Conservation (phyloP, 164 flowering plant species). For the Magnolia changhungtana region DNA sequence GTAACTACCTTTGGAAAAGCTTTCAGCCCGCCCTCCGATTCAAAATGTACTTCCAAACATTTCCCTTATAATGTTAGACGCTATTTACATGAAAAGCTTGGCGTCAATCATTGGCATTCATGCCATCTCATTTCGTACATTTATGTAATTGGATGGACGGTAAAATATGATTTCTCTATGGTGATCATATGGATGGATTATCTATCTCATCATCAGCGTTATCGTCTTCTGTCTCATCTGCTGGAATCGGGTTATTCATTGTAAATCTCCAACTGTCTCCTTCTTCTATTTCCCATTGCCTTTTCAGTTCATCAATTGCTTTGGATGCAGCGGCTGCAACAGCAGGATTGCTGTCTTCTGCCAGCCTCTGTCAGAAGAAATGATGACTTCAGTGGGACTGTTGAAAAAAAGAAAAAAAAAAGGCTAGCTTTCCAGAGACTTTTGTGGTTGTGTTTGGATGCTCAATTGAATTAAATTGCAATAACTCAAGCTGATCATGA, state of each 20-base stretch:
- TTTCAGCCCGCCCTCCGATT: too few species aligned
- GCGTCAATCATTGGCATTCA: not conserved
- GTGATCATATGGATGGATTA: not conserved
- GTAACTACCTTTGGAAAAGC: too few species aligned
- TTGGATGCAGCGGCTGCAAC: conserved; percentile 83
- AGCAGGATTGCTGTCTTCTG: conserved; percentile 86
- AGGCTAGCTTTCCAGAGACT: not conserved
- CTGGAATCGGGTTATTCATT: conserved; percentile 39
- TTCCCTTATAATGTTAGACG: too few species aligned
- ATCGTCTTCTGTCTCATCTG: conserved; percentile 16
- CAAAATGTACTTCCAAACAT: too few species aligned
- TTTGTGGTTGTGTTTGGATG: not conserved
- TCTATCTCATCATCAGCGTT: conserved; percentile 15
- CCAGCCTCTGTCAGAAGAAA: conserved; percentile 61
- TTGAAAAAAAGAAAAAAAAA: not conserved
- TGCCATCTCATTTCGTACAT: not conserved
- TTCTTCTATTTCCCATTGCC: conserved; percentile 92
- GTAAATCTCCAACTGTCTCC: conserved; percentile 88
- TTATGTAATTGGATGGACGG: not conserved
- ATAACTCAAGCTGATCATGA: not conserved
- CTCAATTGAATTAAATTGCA: not conserved
- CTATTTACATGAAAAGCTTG: not conserved
- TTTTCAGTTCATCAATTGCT: conserved; percentile 74
- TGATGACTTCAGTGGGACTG: not conserved
- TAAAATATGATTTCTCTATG: not conserved